Percentiles rank a stretch among this genome's conserved stretches.
These are phyloP conservation scores for Kockovaella imperatae DNA, from an alignment of 768 basidiomycete species.

Conservation along the genomic window DNA sequence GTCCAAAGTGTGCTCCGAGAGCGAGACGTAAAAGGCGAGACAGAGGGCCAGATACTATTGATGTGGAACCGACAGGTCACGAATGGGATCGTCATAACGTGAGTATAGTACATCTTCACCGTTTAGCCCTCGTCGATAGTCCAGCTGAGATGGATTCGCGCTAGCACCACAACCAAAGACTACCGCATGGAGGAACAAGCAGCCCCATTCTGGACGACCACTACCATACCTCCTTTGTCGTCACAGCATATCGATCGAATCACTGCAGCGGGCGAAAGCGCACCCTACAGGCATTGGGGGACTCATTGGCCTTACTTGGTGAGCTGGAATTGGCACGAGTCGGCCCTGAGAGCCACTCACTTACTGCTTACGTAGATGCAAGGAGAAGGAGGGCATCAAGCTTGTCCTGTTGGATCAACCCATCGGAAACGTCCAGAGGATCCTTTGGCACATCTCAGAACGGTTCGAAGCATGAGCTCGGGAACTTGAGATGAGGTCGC, in stretches of 20 bases:
- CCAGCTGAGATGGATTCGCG: background rate
- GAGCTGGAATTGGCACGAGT: background rate
- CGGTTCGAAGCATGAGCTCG: too few species aligned
- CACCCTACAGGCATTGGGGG: constrained; percentile 13
- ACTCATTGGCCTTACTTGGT: constrained; percentile 17
- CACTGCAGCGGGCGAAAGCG: constrained; percentile 4
- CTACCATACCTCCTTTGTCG: background rate
- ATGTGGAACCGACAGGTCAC: constrained; percentile 13
- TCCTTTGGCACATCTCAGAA: too few species aligned
- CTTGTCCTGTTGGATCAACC: background rate
- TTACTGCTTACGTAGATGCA: background rate
- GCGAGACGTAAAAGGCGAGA: constrained; percentile 6
- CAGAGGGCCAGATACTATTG: constrained; percentile 12
- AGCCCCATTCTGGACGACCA: constrained; percentile 1
- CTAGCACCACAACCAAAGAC: constrained; percentile 9
- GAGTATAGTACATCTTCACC: background rate
- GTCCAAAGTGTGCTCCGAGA: constrained; percentile 3
- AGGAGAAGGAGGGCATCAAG: background rate
- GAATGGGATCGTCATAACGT: constrained; percentile 14
- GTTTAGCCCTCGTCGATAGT: background rate
- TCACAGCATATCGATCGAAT: constrained; percentile 7
- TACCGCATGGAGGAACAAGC: constrained; percentile 11
- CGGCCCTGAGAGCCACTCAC: background rate
- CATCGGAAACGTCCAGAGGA: too few species aligned
- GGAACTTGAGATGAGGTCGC: too few species aligned